Evolutionary conservation across 2,329 filamentous ascomycete species (phyloP).

Genomic region (Bipolaris zeicola): DNA sequence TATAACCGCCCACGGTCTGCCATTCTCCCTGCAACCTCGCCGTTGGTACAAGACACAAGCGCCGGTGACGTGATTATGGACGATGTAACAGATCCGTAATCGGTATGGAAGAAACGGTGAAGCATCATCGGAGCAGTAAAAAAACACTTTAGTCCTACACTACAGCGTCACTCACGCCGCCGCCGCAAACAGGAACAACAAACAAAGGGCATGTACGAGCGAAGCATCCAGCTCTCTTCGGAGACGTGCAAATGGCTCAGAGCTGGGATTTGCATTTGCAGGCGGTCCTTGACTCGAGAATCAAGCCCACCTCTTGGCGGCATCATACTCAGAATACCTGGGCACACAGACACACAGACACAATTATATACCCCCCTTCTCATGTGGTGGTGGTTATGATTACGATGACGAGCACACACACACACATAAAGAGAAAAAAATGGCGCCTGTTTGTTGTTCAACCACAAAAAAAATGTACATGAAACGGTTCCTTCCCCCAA

Average conservation of each 20-base stretch:
- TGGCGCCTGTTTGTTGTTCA: no score
- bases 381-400: no score
- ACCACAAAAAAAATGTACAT: no score
- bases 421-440: no score
- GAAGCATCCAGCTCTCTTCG: background rate
- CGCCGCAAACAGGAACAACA: background rate
- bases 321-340: no score
- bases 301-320: background rate
- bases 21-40: slow-evolving; percentile 31
- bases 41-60: slow-evolving; percentile 30
- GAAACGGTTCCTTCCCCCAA: no score
- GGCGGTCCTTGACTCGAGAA: no score
- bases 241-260: background rate
- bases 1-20: slow-evolving; percentile 43
- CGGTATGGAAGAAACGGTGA: background rate
- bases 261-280: background rate
- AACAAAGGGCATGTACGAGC: background rate
- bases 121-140: slow-evolving; percentile 1
- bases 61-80: slow-evolving; percentile 41
- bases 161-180: background rate
- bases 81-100: slow-evolving; percentile 30
- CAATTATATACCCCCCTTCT: no score
- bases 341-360: no score
- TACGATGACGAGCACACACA: no score
- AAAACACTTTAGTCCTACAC: background rate